Evolutionary conservation across 345 rosid species (phyloP), one percentile per base, ranked within the genome.

Genomic region (Rhizophora apiculata): DNA sequence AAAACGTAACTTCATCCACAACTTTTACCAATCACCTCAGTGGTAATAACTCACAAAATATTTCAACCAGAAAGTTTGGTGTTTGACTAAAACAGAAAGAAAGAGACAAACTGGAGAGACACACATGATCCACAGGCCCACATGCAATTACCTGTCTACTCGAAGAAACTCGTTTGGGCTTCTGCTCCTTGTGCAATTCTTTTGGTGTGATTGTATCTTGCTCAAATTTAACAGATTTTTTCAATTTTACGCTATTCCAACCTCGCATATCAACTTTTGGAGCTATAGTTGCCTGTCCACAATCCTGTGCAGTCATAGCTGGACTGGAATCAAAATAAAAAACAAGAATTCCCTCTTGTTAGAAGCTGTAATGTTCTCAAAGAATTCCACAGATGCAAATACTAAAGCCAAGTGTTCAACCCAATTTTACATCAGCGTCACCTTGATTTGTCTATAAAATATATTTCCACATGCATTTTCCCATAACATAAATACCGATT

Each of bases 221-320:
- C 48, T 58, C 80, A 62, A 67, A 58, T 81, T 84, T 90, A 30
- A 88, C 89, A 51, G 92, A 82, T 27, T 79, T 43, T 3, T 43
- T 43, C 19, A 68, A 55, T 81, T 83, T 90, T 34, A 85, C 89
- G 51, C 90, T 83, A 29, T 79, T 86, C 94, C 98, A 92, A 36
- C 78, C 69, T 67, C 87, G 89, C 65, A 74, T 72, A 74, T 86
- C 96, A 52, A 71, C 70, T 73, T 78, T 82, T 56, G 84, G 80
- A 60, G 73, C 73, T 32, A 31, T n/a, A 70, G 51, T 74, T 64
- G 74, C 43, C 81, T 66, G 80, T 54, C 63, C 73, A 68, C 37
- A 24, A 60, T 61, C 70, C 78, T 73, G 68, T 59, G 85, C 66
- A 69, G 74, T 61, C 54, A 71, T 62, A 58, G 74, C 68, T 78